Evolutionary conservation across 1,139 yeast species (phyloP).

Genomic region (Scheffersomyces cryptocercus): DNA sequence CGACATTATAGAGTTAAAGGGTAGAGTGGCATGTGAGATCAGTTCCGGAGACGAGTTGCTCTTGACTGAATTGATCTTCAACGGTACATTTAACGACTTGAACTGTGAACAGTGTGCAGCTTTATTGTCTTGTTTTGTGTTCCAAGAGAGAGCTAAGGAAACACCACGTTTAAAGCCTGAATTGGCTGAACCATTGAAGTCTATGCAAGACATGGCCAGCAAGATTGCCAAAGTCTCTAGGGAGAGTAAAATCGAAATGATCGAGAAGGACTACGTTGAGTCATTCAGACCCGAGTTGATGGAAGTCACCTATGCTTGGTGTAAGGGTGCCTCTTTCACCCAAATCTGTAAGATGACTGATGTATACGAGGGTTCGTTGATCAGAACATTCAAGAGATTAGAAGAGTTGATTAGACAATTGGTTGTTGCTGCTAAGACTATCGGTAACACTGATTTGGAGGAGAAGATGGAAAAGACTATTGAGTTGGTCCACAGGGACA

Average conservation of each 20-base stretch:
- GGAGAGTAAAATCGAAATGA: slow-evolving; percentile 86
- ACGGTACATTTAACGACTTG: slow-evolving; percentile 89
- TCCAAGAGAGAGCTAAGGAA: slow-evolving; percentile 93
- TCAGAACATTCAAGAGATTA: slow-evolving; percentile 88
- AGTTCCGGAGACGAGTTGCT: slow-evolving; percentile 92
- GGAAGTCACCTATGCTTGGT: slow-evolving; percentile 98
- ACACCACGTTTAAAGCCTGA: slow-evolving; percentile 84
- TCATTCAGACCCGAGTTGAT: slow-evolving; percentile 87
- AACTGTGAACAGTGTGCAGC: slow-evolving; percentile 92
- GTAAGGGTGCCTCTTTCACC: slow-evolving; percentile 92
- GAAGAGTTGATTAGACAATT: slow-evolving; percentile 92
- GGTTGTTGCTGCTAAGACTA: slow-evolving; percentile 87
- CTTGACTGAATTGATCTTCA: slow-evolving; percentile 87
- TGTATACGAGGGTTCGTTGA: slow-evolving; percentile 94
- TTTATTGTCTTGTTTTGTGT: slow-evolving; percentile 88
- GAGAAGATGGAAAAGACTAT: slow-evolving; percentile 86
- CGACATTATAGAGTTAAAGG: slow-evolving; percentile 91
- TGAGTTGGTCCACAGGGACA: slow-evolving; percentile 88
- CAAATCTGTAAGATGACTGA: slow-evolving; percentile 98
- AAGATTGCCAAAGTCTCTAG: slow-evolving; percentile 85
- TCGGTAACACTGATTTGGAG: slow-evolving; percentile 84
- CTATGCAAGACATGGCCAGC: slow-evolving; percentile 85
- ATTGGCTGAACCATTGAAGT: slow-evolving; percentile 83
- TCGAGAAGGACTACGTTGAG: slow-evolving; percentile 90
- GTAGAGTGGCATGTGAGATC: slow-evolving; percentile 93